phyloP scores from a whole-genome alignment of 768 basidiomycete species.

The Pisolithus tinctorius region DNA sequence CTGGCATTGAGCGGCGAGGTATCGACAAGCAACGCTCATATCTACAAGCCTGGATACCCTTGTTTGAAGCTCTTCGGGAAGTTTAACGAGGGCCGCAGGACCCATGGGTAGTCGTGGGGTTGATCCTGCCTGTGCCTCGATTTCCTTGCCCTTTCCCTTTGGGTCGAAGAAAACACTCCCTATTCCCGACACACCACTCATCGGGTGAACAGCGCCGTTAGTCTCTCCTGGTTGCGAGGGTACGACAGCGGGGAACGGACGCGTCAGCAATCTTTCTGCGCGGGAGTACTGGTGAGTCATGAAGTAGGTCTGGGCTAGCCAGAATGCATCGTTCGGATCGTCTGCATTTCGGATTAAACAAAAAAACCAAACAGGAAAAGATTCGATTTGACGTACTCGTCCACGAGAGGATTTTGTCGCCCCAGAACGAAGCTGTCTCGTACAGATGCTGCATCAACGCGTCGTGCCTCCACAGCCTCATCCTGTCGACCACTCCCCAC shows the following conservation, averaged over 20 bases:
- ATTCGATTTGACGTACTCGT: conserved; percentile 61
- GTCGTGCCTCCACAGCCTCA: conserved; percentile 96
- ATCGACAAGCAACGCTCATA: conserved; percentile 92
- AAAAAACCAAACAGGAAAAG: conserved; percentile 4
- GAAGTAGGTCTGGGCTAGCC: conserved; percentile 97
- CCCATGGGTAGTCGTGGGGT: conserved; percentile 63
- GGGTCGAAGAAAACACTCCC: conserved; percentile 33
- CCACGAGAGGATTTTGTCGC: conserved; percentile 93
- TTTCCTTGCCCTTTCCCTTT: conserved; percentile 64
- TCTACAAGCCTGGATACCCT: conserved; percentile 77
- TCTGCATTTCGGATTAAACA: conserved; percentile 37
- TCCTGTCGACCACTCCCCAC: conserved; percentile 89
- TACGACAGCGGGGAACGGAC: conserved; percentile 64
- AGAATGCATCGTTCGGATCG: conserved; percentile 97
- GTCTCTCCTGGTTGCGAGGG: conserved; percentile 28
- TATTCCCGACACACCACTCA: conserved; percentile 27
- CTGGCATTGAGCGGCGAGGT: conserved; percentile 94
- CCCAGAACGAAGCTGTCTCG: conserved; percentile 97
- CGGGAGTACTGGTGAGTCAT: conserved; percentile 93
- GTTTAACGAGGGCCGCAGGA: conserved; percentile 62
- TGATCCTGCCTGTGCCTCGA: conserved; percentile 28
- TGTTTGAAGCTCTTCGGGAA: conserved; percentile 57
- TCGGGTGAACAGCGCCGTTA: conserved; percentile 16
- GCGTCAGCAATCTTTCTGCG: conserved; percentile 83
- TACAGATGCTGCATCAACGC: conserved; percentile 98